Evolutionary conservation across 139 green algal species (phyloP).

Genomic region (Coelastrella sp.): DNA sequence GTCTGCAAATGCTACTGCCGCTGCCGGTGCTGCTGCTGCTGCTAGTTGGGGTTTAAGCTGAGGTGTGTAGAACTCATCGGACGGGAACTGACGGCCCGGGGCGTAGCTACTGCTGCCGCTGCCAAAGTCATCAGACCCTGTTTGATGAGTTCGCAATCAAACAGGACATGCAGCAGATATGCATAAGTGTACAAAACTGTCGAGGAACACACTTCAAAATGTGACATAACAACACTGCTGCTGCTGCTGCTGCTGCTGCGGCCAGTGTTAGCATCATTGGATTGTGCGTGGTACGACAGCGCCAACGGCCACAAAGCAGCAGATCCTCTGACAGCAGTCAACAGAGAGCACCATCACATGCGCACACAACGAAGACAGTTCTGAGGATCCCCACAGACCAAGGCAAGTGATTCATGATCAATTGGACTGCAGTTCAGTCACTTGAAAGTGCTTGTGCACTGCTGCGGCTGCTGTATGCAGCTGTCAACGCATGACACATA

Average conservation of each 20-base stretch:
- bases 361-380: neutral
- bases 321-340: no score
- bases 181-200: neutral
- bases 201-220: neutral
- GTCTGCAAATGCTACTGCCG: neutral
- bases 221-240: neutral
- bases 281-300: no score
- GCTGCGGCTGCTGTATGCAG: no score
- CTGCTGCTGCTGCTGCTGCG: neutral
- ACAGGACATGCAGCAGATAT: neutral
- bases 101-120: neutral
- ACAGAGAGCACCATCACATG: no score
- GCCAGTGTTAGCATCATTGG: no score
- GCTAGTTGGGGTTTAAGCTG: conserved; percentile 22
- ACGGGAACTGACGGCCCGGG: neutral
- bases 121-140: conserved; percentile 45
- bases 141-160: neutral
- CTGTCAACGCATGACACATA: neutral
- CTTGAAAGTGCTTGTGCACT: no score
- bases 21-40: conserved; percentile 15
- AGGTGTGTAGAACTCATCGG: neutral
- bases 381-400: no score
- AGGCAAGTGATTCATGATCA: no score
- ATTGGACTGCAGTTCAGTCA: no score
- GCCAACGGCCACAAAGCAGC: no score